Evolutionary conservation across 345 rosid genomes (phyloP).

Genomic region (Arabidopsis arenosa): DNA sequence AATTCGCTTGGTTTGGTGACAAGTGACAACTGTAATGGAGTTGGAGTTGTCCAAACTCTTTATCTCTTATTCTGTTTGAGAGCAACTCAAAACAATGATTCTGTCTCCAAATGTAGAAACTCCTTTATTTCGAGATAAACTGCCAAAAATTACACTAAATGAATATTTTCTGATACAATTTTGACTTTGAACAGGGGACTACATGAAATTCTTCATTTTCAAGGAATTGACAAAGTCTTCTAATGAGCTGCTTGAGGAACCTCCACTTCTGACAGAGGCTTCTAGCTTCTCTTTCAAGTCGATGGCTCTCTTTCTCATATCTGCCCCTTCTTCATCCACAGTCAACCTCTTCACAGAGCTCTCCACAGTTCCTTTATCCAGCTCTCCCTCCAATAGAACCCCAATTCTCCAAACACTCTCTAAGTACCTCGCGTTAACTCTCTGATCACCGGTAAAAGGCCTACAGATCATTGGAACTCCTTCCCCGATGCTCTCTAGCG

Average conservation of each 20-base stretch:
- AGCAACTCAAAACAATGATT: too few relatives aligned
- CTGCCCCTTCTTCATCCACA: conserved; percentile 44
- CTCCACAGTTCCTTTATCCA: conserved; percentile 43
- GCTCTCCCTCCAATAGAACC: conserved; percentile 41
- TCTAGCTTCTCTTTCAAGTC: conserved; percentile 42
- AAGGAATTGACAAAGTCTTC: conserved; percentile 30
- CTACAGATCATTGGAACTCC: conserved; percentile 60
- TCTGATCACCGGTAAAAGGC: conserved; percentile 51
- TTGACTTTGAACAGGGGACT: not conserved
- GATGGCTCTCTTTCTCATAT: conserved; percentile 43
- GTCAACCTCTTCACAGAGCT: conserved; percentile 42
- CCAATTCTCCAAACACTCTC: conserved; percentile 54
- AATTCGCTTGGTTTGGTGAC: not conserved
- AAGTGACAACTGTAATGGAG: not conserved
- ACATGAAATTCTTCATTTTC: not conserved
- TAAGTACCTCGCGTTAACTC: conserved; percentile 49
- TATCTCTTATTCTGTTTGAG: too few relatives aligned
- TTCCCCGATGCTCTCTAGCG: conserved; percentile 54
- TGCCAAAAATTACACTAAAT: not conserved
- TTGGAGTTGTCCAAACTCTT: too few relatives aligned
- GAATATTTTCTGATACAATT: conserved; percentile 15
- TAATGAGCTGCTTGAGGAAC: conserved; percentile 41
- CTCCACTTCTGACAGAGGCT: conserved; percentile 32
- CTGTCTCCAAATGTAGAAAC: not conserved
- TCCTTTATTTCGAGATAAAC: not conserved